A percentile compares a stretch with the other conserved stretches of the same genome.
Conservation (phyloP, 805 yeast species). For the Sporopachydermia quercuum region DNA sequence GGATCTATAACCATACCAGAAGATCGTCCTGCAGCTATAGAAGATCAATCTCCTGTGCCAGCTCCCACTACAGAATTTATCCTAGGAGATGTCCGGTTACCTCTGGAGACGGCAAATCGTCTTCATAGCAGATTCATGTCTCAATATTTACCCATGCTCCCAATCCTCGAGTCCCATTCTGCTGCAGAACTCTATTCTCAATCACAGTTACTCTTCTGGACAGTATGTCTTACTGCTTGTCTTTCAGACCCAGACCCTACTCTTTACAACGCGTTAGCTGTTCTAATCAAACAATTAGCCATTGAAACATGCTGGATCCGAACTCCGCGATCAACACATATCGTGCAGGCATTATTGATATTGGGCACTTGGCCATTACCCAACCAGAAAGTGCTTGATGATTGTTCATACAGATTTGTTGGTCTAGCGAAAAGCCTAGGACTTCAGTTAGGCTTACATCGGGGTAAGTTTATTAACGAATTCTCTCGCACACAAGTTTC, state of each 20-base stretch:
- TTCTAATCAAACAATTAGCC: constrained; percentile 71
- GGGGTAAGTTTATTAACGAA: constrained; percentile 84
- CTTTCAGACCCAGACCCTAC: constrained; percentile 80
- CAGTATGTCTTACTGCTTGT: constrained; percentile 76
- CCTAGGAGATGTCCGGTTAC: constrained; percentile 60
- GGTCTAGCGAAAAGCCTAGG: constrained; percentile 78
- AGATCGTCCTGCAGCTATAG: constrained; percentile 1
- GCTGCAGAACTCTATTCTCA: constrained; percentile 71
- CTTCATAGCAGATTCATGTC: constrained; percentile 56
- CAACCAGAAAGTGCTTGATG: constrained; percentile 82
- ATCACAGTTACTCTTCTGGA: constrained; percentile 80
- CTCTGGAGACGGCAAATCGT: constrained; percentile 52
- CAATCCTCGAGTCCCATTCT: constrained; percentile 54
- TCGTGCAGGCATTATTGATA: constrained; percentile 79
- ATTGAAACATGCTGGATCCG: constrained; percentile 87
- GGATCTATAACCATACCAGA: constrained; percentile 1
- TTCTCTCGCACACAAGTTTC: constrained; percentile 82
- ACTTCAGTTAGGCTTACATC: constrained; percentile 74
- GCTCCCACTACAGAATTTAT: constrained; percentile 38
- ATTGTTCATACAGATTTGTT: constrained; percentile 76
- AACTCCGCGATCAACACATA: constrained; percentile 88
- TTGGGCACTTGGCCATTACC: constrained; percentile 87
- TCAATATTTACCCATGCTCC: constrained; percentile 61
- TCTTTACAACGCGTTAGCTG: constrained; percentile 57
- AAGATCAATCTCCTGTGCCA: background rate